These are phyloP conservation scores for Ceratobasidium sp. DNA, from an alignment of 1,284 basidiomycete species.

Conservation along the genomic window DNA sequence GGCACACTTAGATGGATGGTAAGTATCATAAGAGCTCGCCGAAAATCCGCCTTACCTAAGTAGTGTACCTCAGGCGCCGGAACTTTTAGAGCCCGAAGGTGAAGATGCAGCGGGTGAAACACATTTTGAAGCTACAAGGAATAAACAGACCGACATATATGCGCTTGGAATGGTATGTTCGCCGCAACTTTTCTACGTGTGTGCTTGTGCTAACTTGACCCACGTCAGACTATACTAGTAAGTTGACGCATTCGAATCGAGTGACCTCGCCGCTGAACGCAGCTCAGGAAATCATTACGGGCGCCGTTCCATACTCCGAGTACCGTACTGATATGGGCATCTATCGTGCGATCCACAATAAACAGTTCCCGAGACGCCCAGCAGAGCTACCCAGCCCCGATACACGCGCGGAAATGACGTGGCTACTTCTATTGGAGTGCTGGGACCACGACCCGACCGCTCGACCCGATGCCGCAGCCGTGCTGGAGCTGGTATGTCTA, in stretches of 20 bases:
- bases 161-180: slow-evolving; percentile 9
- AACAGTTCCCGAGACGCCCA: not conserved
- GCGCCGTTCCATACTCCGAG: not conserved
- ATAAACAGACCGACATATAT: not conserved
- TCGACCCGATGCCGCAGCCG: not conserved
- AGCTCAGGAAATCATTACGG: not conserved
- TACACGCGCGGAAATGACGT: not conserved
- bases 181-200: not conserved
- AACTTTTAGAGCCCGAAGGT: too few relatives aligned
- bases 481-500: too few relatives aligned
- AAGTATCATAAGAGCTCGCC: too few relatives aligned
- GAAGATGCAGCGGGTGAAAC: too few relatives aligned
- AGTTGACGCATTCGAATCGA: too few relatives aligned
- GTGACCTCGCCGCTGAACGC: not conserved
- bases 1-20: too few relatives aligned
- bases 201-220: too few relatives aligned
- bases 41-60: too few relatives aligned
- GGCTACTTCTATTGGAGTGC: not conserved
- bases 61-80: too few relatives aligned
- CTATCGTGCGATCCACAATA: too few relatives aligned
- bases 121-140: too few relatives aligned
- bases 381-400: not conserved
- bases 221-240: not conserved
- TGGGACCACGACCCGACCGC: not conserved
- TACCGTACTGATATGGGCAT: not conserved